Base-by-base conservation (phyloP, 306 rosid genomes). In the Malus sieversii region DNA sequence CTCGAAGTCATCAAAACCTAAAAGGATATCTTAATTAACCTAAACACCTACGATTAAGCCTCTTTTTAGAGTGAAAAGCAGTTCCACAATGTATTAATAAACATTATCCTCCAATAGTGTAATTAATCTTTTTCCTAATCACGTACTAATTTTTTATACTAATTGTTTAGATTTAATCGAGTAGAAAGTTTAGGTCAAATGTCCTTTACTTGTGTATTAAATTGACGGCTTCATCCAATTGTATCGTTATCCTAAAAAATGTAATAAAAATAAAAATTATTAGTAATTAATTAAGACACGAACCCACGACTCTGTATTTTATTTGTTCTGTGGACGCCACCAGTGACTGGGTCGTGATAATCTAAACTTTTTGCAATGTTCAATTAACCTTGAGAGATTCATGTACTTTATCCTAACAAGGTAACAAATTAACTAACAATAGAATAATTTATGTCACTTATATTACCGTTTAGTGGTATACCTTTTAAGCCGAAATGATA, bases 181-280 rank as follows among this genome's bases (percentile, higher is more conserved):
- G 63, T 58, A 51, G 40, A 74, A 78, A 64, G 77, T 68, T 74
- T 57, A 73, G 82, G 86, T 85, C 88, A 87, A 80, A 53, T 72
- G 35, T 44, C 10, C 8, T 66, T 59, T 16, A 52, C 45, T 69
- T 52, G 11, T 19, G 52, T 60, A 12, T 60, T 29, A 23, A 15
- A 11, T 58, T 40, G 45, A 48, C 25, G 11, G 42, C 29, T 25
- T 38, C 58, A 27, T 57, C 75, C 61, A 68, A 72, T 60, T 44
- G 77, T 42, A 27, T 42, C 30, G 42, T 59, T 58, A 38, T 58
- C 57, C 23, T 48, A 11, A 38, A n/a, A 16, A 38, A 14, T 22
- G 40, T 38, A 9, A 58, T 58, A 14, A 57, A 33, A 14, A 7
- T 2, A 23, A 3, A 20, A 57, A 35, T 38, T 10, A 42, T 32